Base-by-base conservation (phyloP, 306 rosid species). In the Spatholobus suberectus region DNA sequence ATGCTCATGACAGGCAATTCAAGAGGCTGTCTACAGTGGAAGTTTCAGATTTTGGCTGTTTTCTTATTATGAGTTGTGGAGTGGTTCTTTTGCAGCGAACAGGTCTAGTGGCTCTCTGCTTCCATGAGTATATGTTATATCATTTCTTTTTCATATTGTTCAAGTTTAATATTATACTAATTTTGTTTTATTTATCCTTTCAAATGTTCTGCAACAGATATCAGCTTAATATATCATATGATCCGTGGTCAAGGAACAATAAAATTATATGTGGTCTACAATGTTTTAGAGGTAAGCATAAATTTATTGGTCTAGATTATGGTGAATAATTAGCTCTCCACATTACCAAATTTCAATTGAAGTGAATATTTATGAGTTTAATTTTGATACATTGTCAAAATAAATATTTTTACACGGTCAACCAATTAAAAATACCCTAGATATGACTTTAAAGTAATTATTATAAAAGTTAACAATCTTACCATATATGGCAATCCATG, bases 201-300 rank as follows among this genome's bases (percentile, higher is more conserved):
- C 40, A 70, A 74, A 62, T 75, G 40, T 76, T 27, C 82, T 81
- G 71, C 70, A 73, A 72, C 89, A 96, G 98, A 96, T 85, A 96
- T 96, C 91, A 96, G 98, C 88, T 92, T 96, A 88, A 96, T 96
- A 85, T 96, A 96, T 91, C 99, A 96, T 90, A 96, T 96, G 96
- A 96, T 96, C 77, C 98, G 98, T 38, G 98, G 99, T 88, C 97
- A 96, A 88, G 98, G 99, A 86, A 96, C 98, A 77, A 87, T 96
- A 82, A 96, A 96, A 88, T 61, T 96, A 40, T 96, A 96, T 62
- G 98, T 94, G 81, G 99, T 96, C 78, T 96, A 96, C 91, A 96
- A 96, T 85, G 93, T 96, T 75, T 84, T 94, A 89, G 98, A 96
- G 97, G 99, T 96, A 67, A 88, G 89, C 89, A 57, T 44, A 78